These are phyloP conservation scores for Tetrapisispora fleetii DNA, from an alignment of 805 yeast species.

Conservation along the genomic window DNA sequence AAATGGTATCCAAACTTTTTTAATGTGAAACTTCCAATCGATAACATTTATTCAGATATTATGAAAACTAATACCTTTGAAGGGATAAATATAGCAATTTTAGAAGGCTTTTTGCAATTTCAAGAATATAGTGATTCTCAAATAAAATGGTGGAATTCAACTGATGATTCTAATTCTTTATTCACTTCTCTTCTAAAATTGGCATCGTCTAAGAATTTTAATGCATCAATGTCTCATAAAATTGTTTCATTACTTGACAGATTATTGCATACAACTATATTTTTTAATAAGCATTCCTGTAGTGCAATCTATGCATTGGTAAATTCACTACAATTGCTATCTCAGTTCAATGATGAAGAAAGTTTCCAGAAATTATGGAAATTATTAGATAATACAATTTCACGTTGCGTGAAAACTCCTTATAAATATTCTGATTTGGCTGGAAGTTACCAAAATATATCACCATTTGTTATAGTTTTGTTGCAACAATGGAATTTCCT, in stretches of 20 bases:
- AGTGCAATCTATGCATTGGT: constrained; percentile 50
- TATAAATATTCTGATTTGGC: constrained; percentile 71
- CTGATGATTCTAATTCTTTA: constrained; percentile 41
- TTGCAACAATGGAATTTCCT: constrained; percentile 64
- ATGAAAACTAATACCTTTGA: constrained; percentile 28
- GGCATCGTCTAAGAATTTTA: constrained; percentile 30
- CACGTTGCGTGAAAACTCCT: constrained; percentile 65
- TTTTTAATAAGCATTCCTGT: constrained; percentile 42
- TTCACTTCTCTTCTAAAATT: constrained; percentile 59
- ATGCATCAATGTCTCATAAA: constrained; percentile 31
- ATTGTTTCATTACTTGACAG: constrained; percentile 40
- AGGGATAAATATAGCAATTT: constrained; percentile 46
- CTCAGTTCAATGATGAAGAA: constrained; percentile 1
- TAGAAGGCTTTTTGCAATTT: constrained; percentile 52
- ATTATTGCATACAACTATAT: constrained; percentile 41
- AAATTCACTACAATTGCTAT: constrained; percentile 34
- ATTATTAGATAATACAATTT: constrained; percentile 64
- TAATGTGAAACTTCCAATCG: constrained; percentile 23
- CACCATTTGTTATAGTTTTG: constrained; percentile 49
- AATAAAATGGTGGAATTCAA: constrained; percentile 72
- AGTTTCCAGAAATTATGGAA: constrained; percentile 40
- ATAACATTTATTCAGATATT: constrained; percentile 30
- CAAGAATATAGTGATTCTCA: constrained; percentile 44
- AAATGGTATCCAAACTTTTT: constrained; percentile 30
- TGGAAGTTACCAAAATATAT: constrained; percentile 28